A percentile compares a stretch with the other conserved stretches of the same genome.
phyloP scores from a whole-genome alignment of 352 stramenopile species.

The Pythium volutum region DNA sequence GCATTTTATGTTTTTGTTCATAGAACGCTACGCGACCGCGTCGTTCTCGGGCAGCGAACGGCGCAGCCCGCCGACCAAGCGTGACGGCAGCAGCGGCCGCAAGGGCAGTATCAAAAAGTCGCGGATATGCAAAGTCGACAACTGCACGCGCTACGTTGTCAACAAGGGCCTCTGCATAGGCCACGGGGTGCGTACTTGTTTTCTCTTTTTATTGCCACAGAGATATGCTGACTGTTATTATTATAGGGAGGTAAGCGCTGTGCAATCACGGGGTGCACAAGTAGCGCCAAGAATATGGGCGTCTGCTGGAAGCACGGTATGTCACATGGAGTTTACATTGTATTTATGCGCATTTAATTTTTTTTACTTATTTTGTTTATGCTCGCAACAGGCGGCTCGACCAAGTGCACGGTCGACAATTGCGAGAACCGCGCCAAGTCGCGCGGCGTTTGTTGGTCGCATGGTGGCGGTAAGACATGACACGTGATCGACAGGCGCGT shows the following conservation, averaged over 20 bases:
- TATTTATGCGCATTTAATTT: background rate
- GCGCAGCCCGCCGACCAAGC: conserved; percentile 5
- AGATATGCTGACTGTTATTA: background rate
- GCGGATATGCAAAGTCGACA: conserved; percentile 72
- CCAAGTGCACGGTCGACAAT: conserved; percentile 57
- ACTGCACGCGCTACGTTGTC: conserved; percentile 72
- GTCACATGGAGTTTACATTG: background rate
- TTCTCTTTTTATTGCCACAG: too few relatives aligned
- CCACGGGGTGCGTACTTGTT: conserved; percentile 41
- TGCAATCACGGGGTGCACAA: conserved; percentile 56
- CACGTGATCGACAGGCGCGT: background rate
- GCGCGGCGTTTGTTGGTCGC: conserved; percentile 74
- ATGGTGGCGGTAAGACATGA: conserved; percentile 49
- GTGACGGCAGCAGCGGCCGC: conserved; percentile 1
- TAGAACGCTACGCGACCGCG: conserved; percentile 9
- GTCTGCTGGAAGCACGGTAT: conserved; percentile 79
- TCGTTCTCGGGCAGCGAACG: conserved; percentile 16
- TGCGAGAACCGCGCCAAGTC: conserved; percentile 78
- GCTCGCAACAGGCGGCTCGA: conserved; percentile 54
- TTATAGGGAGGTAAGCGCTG: conserved; percentile 68
- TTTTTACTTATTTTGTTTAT: background rate
- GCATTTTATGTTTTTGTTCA: background rate
- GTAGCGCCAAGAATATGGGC: conserved; percentile 72
- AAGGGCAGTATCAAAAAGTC: conserved; percentile 11
- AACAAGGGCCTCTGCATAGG: conserved; percentile 75